These are phyloP conservation scores for Dactylellina drechsleri DNA, from an alignment of 2,329 filamentous ascomycete species.

Conservation along the genomic window DNA sequence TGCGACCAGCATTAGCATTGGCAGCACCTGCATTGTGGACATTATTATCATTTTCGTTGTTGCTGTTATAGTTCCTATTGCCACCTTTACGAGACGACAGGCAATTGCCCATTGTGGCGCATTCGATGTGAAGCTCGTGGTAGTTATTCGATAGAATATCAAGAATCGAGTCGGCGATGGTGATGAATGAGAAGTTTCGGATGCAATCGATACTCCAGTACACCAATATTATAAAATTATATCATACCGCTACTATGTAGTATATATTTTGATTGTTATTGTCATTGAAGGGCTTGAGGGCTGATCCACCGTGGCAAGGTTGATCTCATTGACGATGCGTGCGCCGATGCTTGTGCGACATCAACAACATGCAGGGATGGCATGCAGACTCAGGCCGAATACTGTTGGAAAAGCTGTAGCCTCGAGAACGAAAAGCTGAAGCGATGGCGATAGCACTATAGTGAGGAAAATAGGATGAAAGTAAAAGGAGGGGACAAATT, in stretches of 20 bases:
- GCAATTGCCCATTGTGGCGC: slow-evolving; percentile 45
- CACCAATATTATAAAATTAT: too few species aligned
- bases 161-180: background rate
- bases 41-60: slow-evolving; percentile 1
- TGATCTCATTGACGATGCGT: background rate
- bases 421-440: background rate
- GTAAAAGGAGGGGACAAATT: background rate
- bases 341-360: slow-evolving; percentile 22
- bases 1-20: background rate
- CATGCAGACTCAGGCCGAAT: too few species aligned
- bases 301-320: background rate
- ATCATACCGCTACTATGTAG: too few species aligned
- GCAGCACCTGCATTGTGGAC: background rate
- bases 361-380: background rate
- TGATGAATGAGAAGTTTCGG: background rate
- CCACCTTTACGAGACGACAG: slow-evolving; percentile 34
- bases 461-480: background rate
- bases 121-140: slow-evolving; percentile 15
- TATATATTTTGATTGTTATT: too few species aligned
- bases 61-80: slow-evolving; percentile 9
- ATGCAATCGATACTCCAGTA: too few species aligned
- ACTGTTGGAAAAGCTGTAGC: background rate
- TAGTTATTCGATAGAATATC: background rate
- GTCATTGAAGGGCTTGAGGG: too few species aligned
- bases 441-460: background rate